These are phyloP conservation scores for Apium graveolens DNA, from an alignment of 129 eudicot genomes.

Conservation along the genomic window DNA sequence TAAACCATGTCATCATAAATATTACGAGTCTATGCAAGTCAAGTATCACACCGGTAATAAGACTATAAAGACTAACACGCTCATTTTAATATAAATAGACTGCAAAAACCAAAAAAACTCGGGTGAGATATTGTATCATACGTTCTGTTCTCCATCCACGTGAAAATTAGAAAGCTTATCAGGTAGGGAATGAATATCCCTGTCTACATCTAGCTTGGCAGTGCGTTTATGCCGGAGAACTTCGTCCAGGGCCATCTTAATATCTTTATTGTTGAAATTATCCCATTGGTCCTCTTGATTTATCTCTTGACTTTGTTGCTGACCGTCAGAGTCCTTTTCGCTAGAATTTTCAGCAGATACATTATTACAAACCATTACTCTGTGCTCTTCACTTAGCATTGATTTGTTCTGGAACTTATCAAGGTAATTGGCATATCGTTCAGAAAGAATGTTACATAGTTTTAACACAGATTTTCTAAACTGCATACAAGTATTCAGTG, in stretches of 20 bases:
- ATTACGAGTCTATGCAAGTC: not conserved
- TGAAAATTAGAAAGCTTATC: conserved; percentile 20
- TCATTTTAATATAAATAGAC: not conserved
- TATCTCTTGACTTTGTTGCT: conserved; percentile 18
- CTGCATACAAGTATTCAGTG: conserved; percentile 35
- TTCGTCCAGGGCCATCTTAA: conserved; percentile 52
- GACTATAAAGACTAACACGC: not conserved
- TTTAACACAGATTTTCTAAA: conserved; percentile 62
- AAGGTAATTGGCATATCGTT: conserved; percentile 57
- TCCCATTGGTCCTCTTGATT: conserved; percentile 46
- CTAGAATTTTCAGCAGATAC: conserved; percentile 9
- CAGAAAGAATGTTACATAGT: conserved; percentile 61
- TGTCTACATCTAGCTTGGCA: conserved; percentile 34
- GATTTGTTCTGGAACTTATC: conserved; percentile 36
- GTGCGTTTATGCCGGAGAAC: conserved; percentile 47
- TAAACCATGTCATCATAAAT: not conserved
- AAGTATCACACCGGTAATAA: not conserved
- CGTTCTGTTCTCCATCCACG: conserved; percentile 18
- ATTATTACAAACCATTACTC: conserved; percentile 18
- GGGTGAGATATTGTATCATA: conserved; percentile 8
- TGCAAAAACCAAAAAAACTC: not conserved
- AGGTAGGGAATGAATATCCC: conserved; percentile 24
- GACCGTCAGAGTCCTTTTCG: conserved; percentile 14
- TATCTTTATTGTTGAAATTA: conserved; percentile 50
- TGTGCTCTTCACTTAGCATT: conserved; percentile 16